Conservation (phyloP, 192 early-diverging fungal species). For the Coemansia sp. region DNA sequence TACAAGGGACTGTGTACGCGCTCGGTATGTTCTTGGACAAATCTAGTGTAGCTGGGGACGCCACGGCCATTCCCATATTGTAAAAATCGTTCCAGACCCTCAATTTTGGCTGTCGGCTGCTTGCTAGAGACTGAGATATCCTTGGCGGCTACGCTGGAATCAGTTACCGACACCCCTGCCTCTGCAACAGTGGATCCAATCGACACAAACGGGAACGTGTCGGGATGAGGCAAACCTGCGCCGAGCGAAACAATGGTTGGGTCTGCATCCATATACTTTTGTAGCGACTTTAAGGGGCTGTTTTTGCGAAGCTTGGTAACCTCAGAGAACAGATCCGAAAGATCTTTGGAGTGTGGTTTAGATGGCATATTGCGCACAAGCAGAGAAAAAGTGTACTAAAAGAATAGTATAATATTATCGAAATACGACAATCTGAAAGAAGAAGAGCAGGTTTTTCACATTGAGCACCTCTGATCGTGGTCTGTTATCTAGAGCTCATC, state of each 20-base stretch:
- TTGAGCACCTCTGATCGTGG: too few relatives aligned
- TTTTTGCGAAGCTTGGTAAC: conserved; percentile 33
- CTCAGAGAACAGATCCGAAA: conserved; percentile 45
- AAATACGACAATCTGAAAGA: neutral
- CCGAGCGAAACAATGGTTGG: conserved; percentile 67
- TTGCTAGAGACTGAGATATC: neutral
- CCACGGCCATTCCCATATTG: conserved; percentile 67
- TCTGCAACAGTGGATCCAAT: conserved; percentile 59
- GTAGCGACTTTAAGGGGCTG: conserved; percentile 50
- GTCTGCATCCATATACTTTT: conserved; percentile 47
- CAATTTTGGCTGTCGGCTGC: conserved; percentile 12
- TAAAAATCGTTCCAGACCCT: conserved; percentile 57
- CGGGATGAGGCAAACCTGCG: conserved; percentile 68
- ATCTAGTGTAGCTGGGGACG: conserved; percentile 46
- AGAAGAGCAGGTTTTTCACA: neutral
- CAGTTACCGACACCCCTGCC: conserved; percentile 61
- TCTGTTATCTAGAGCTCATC: too few relatives aligned
- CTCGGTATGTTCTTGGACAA: conserved; percentile 53
- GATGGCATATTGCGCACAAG: conserved; percentile 13
- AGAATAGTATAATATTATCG: neutral
- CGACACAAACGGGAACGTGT: conserved; percentile 64
- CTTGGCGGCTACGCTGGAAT: conserved; percentile 21
- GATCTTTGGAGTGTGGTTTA: conserved; percentile 37
- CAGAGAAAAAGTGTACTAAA: neutral
- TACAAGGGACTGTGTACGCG: conserved; percentile 57